These are phyloP conservation scores for Fusarium proliferatum DNA, from an alignment of 2,329 filamentous ascomycete species.

Conservation along the genomic window DNA sequence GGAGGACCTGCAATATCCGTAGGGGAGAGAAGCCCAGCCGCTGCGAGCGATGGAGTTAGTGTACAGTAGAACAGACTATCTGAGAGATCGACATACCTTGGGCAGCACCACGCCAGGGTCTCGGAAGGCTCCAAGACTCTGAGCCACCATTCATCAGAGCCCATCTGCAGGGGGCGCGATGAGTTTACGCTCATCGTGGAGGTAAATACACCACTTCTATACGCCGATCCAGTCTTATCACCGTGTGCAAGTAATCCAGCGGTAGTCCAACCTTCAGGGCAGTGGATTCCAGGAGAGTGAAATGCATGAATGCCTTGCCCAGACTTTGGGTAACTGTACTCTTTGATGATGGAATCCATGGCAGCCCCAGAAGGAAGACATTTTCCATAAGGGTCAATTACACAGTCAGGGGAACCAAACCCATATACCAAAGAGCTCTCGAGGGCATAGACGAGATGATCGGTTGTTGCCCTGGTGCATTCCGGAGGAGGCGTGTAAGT, in stretches of 20 bases:
- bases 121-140: constrained; percentile 28
- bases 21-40: constrained; percentile 12
- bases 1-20: constrained; percentile 23
- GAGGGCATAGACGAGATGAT: constrained; percentile 3
- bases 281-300: constrained; percentile 41
- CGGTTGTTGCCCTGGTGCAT: constrained; percentile 30
- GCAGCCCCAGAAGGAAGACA: constrained; percentile 39
- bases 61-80: accelerated
- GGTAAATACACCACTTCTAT: constrained; percentile 25
- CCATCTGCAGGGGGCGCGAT: background rate
- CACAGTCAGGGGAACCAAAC: constrained; percentile 21
- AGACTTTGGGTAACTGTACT: background rate
- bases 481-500: constrained; percentile 43
- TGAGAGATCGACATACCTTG: constrained; percentile 19
- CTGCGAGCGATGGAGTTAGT: constrained; percentile 6
- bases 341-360: constrained; percentile 13
- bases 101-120: constrained; percentile 40
- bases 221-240: background rate
- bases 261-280: constrained; percentile 42
- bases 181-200: background rate
- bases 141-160: background rate
- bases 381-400: background rate
- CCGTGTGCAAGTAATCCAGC: constrained; percentile 27
- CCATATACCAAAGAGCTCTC: background rate
- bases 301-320: constrained; percentile 26